phyloP scores from a whole-genome alignment of 495 filamentous ascomycete species.

The Immersiella caudata region DNA sequence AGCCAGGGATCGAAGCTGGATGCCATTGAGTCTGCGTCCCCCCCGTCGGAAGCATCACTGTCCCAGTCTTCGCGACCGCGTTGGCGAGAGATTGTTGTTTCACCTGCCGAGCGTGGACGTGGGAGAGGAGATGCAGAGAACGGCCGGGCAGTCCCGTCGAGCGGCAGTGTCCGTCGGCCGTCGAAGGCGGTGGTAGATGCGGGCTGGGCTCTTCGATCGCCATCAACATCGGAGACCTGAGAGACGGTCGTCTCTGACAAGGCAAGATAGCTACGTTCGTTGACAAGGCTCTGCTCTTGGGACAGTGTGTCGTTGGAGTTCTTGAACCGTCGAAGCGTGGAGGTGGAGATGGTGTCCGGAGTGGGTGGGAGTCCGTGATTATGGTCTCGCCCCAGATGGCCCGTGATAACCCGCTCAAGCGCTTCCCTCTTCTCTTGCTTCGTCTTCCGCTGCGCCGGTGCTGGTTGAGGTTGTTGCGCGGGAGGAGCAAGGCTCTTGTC shows the following conservation, averaged over 20 bases:
- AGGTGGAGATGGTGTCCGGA: slow-evolving; percentile 58
- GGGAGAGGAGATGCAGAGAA: slow-evolving; percentile 24
- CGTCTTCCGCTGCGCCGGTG: slow-evolving; percentile 30
- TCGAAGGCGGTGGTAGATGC: slow-evolving; percentile 34
- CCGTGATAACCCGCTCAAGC: slow-evolving; percentile 44
- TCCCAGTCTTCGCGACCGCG: slow-evolving; percentile 32
- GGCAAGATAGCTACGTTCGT: slow-evolving; percentile 28
- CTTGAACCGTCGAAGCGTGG: slow-evolving; percentile 47
- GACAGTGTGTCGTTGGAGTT: slow-evolving; percentile 43
- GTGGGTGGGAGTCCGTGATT: slow-evolving; percentile 52
- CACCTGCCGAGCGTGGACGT: slow-evolving; percentile 39
- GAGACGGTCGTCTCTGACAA: slow-evolving; percentile 32
- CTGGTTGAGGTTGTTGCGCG: slow-evolving; percentile 19
- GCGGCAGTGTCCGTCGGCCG: slow-evolving; percentile 26
- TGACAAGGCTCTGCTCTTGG: slow-evolving; percentile 24
- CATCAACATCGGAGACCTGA: slow-evolving; percentile 20
- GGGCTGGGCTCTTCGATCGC: slow-evolving; percentile 23
- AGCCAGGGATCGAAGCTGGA: slow-evolving; percentile 49
- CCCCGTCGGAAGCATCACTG: slow-evolving; percentile 36
- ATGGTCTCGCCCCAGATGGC: slow-evolving; percentile 32
- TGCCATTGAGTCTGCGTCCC: slow-evolving; percentile 29
- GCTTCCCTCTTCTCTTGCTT: slow-evolving; percentile 49
- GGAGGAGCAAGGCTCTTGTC: slow-evolving; percentile 31
- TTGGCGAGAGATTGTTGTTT: slow-evolving; percentile 32
- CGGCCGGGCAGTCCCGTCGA: slow-evolving; percentile 2